phyloP scores from a whole-genome alignment of 148 eudicot species.

The Rhododendron molle region DNA sequence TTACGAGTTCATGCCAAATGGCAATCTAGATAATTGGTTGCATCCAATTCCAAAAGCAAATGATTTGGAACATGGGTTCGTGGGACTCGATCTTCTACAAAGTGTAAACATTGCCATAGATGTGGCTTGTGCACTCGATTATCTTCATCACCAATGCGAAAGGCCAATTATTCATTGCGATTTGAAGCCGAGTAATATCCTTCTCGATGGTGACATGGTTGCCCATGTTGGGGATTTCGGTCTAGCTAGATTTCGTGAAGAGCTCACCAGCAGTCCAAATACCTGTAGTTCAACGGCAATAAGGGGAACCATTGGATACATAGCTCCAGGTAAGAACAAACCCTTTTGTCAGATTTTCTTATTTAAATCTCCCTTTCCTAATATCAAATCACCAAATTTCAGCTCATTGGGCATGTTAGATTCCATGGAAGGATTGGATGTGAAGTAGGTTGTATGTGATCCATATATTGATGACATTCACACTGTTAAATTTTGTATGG shows the following conservation, averaged over 20 bases:
- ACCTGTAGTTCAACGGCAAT: not conserved
- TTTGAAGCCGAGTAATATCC: not conserved
- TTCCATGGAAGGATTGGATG: too few species aligned
- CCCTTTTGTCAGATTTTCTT: not conserved
- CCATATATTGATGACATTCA: too few species aligned
- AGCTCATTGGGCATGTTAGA: too few species aligned
- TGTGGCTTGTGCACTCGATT: constrained; percentile 3
- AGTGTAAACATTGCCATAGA: not conserved
- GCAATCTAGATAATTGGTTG: not conserved
- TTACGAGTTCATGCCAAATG: not conserved
- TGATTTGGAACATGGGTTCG: not conserved
- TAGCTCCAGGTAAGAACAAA: not conserved
- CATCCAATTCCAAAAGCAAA: not conserved
- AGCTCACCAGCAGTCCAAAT: not conserved
- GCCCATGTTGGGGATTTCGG: constrained; percentile 5
- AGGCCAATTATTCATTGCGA: not conserved
- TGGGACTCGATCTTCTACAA: not conserved
- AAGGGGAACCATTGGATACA: not conserved
- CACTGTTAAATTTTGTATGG: too few species aligned
- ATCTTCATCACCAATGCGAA: not conserved
- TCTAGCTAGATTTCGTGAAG: not conserved
- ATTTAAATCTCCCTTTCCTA: not conserved
- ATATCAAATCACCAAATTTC: not conserved
- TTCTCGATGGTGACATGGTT: not conserved
- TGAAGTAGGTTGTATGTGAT: too few species aligned